Evolutionary conservation across 441 rosid genomes (phyloP), one percentile per base, ranked within the genome.

Genomic region (Pelargonium cotyledonis): DNA sequence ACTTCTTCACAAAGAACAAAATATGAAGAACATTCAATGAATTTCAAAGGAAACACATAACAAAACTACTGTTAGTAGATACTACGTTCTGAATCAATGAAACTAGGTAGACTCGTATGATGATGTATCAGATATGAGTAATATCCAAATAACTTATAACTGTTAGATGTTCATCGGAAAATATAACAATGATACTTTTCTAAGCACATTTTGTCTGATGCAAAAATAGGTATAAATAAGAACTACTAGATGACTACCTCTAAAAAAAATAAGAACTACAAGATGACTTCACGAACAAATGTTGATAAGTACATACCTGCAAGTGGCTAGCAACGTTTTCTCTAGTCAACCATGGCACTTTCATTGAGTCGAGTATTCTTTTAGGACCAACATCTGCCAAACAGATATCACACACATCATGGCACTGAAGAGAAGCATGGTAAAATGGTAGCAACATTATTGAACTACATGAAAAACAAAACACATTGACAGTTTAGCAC

Each of bases 301-400:
- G 29, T 26, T 29, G 31, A 47, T 65, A 66, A 67, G 51, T 21
- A 51, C 68, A 51, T 55, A 88, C 94, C 85, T 88, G 94, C 40
- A 88, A 81, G 70, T 88, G 94, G 79, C 94, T 88, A n/a, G 94
- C 94, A 21, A 88, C 87, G 44, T 86, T 88, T 79, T 88, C 94
- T 51, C 94, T 80, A 8, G 89, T 85, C 79, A 88, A 70, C 91
- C 94, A 82, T 7, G 87, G 87, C 61, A 88, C 88, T 69, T 86
- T 84, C 94, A 88, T 88, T 83, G 86, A 80, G 66, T 88, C 91
- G 23, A 88, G 85, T 71, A 88, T 88, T 79, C 84, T 86, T 80
- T 88, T 88, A 35, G 94, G 94, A 70, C 89, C 88, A 65, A 86
- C 91, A 76, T 85, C 99, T 95, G 88, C 82, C 81, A 84, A 80